Evolutionary conservation across 2,329 filamentous ascomycete species (phyloP).

Genomic region (Diaporthe batatas): DNA sequence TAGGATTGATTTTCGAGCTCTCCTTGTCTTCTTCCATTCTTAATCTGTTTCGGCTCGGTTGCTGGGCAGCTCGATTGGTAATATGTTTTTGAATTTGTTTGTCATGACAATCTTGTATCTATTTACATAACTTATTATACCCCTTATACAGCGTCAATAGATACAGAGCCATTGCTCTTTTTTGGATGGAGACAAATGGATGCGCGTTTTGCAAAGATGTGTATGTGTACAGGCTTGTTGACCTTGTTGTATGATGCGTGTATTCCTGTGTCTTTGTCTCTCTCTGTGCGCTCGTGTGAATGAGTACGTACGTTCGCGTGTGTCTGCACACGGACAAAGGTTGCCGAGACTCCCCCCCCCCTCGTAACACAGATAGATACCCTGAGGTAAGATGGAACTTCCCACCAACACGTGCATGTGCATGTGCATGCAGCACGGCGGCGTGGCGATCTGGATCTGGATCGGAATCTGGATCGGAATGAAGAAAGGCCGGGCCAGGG

Average conservation of each 20-base stretch:
- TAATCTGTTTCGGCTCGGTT: constrained; percentile 7
- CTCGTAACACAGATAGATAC: neutral
- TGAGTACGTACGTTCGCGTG: too few relatives aligned
- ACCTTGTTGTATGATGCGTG: neutral
- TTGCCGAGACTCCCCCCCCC: neutral
- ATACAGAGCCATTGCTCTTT: constrained; percentile 25
- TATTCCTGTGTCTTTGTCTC: too few relatives aligned
- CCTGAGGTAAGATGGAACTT: neutral
- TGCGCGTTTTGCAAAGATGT: too few relatives aligned
- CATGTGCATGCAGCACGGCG: neutral
- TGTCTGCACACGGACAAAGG: neutral
- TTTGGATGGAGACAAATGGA: neutral
- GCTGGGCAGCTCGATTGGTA: constrained; percentile 19
- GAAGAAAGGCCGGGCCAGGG: constrained; percentile 9
- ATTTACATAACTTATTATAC: constrained; percentile 31
- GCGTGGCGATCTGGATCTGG: too few relatives aligned
- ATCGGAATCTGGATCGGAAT: neutral
- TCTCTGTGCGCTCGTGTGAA: too few relatives aligned
- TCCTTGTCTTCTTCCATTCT: neutral
- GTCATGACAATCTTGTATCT: constrained; percentile 15
- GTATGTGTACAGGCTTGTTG: neutral
- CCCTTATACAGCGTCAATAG: constrained; percentile 34
- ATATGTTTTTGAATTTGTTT: neutral
- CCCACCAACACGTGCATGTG: constrained; percentile 6
- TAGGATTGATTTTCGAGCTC: neutral